These are phyloP conservation scores for Cichorium intybus DNA, from an alignment of 140 eudicot genomes.

Conservation along the genomic window DNA sequence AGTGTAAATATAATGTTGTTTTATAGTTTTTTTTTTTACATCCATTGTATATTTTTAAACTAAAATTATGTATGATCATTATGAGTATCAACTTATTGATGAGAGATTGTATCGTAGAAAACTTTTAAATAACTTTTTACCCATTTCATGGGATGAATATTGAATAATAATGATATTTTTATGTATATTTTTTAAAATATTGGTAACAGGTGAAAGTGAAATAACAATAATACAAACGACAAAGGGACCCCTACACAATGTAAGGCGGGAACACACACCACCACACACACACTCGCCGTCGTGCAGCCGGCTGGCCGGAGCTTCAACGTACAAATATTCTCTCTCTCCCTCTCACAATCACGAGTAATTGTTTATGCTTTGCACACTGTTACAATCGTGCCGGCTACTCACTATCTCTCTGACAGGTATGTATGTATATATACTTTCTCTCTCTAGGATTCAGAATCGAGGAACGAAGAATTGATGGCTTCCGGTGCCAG, in stretches of 20 bases:
- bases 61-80: not conserved
- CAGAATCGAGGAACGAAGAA: not conserved
- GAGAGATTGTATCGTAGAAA: too few species aligned
- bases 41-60: not conserved
- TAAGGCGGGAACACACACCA: conserved; percentile 21
- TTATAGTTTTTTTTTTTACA: not conserved
- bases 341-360: conserved; percentile 30
- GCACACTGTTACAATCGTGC: conserved; percentile 49
- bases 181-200: too few species aligned
- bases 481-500: conserved; percentile 35
- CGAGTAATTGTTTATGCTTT: conserved; percentile 19
- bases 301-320: conserved; percentile 28
- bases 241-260: conserved; percentile 19
- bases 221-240: conserved; percentile 25
- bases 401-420: conserved; percentile 37
- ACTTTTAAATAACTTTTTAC: too few species aligned
- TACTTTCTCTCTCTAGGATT: conserved; percentile 27
- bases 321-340: conserved; percentile 20
- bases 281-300: conserved; percentile 19
- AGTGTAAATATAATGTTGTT: not conserved
- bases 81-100: too few species aligned
- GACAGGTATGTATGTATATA: conserved; percentile 5
- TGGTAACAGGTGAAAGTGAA: not conserved
- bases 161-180: not conserved
- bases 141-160: not conserved